Evolutionary conservation across 2,329 filamentous ascomycete genomes (phyloP).

Genomic region (Trichophyton schoenleinii): DNA sequence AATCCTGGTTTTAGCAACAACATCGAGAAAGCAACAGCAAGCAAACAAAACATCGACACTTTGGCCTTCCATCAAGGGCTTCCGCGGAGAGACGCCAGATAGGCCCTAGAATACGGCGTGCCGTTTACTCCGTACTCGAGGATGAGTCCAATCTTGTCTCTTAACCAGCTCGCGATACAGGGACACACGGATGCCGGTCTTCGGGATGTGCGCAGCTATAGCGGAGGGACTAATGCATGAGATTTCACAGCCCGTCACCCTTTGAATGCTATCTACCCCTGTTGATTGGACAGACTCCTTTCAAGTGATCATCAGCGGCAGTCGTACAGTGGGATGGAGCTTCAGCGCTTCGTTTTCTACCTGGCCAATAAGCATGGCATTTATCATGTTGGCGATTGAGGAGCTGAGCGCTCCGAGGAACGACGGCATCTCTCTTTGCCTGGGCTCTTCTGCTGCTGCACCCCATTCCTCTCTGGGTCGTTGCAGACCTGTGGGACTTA

Average conservation of each 20-base stretch:
- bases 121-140: not conserved
- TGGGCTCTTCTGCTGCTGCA: not conserved
- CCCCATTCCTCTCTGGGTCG: not conserved
- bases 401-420: not conserved
- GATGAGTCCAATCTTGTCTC: not conserved
- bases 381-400: not conserved
- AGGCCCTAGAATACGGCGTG: too few species aligned
- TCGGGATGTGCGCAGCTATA: conserved; percentile 1
- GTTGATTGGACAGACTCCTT: not conserved
- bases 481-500: not conserved
- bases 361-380: not conserved
- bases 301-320: not conserved
- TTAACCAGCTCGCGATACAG: not conserved
- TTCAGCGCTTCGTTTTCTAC: not conserved
- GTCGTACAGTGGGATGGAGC: not conserved
- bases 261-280: not conserved
- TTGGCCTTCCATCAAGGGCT: not conserved
- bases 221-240: conserved; percentile 4
- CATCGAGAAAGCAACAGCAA: too few species aligned
- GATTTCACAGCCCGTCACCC: conserved; percentile 1
- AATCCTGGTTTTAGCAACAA: too few species aligned
- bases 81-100: not conserved
- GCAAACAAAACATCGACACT: too few species aligned
- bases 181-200: not conserved
- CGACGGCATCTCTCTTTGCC: not conserved